These are phyloP conservation scores for Cladosporium sp. DNA, from an alignment of 2,329 filamentous ascomycete genomes.

Conservation along the genomic window DNA sequence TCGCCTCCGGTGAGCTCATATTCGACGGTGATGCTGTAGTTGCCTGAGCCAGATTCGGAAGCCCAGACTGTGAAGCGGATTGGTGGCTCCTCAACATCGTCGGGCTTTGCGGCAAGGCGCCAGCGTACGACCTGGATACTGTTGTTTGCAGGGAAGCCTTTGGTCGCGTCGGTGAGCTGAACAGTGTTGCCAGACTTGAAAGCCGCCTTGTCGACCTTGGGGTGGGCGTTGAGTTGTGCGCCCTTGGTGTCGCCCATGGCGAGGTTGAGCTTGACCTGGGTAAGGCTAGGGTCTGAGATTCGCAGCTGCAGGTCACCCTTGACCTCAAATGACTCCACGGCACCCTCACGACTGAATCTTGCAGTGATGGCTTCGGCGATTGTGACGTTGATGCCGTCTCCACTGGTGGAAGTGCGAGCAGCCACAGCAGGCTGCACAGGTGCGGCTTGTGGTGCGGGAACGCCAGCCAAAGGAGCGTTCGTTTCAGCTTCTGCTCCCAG, in stretches of 20 bases:
- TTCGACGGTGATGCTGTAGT: conserved; percentile 88
- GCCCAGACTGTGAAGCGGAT: conserved; percentile 98
- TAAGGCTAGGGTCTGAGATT: conserved; percentile 83
- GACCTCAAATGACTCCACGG: conserved; percentile 80
- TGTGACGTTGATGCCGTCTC: conserved; percentile 83
- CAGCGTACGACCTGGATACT: conserved; percentile 90
- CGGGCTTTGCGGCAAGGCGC: conserved; percentile 79
- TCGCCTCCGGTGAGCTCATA: conserved; percentile 88
- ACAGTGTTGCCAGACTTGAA: conserved; percentile 83
- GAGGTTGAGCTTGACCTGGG: conserved; percentile 86
- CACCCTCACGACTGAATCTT: conserved; percentile 82
- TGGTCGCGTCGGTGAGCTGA: conserved; percentile 83
- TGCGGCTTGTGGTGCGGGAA: conserved; percentile 46
- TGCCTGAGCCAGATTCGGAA: conserved; percentile 77
- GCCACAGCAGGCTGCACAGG: conserved; percentile 53
- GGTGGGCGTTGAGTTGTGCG: conserved; percentile 91
- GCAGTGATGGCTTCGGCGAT: conserved; percentile 89
- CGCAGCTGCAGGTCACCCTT: conserved; percentile 90
- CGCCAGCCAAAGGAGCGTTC: conserved; percentile 62
- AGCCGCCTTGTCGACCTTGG: conserved; percentile 86
- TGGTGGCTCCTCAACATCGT: conserved; percentile 77
- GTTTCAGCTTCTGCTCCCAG: conserved; percentile 85
- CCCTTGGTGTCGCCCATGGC: conserved; percentile 74
- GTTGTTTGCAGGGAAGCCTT: conserved; percentile 93
- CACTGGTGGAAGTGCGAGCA: conserved; percentile 67